Base-by-base conservation (phyloP, 768 basidiomycete species). In the Mycena olivaceomarginata region DNA sequence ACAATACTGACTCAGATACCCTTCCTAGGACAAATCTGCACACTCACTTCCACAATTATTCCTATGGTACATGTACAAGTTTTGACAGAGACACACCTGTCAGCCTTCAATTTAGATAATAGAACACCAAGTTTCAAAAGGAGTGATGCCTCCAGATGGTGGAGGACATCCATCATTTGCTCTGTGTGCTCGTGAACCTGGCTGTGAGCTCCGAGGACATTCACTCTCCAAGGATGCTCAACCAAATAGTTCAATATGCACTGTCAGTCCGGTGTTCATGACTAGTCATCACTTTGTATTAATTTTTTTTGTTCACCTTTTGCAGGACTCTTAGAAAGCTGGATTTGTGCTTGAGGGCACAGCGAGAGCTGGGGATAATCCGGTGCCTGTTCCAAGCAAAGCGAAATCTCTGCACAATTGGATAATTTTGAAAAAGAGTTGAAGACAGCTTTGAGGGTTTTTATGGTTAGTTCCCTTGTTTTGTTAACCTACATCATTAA, bases 391-490 rank as follows among this genome's bases (percentile, higher is more conserved):
- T 68, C n/a, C 37, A 68, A 68, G 51, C 67, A 68, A 39, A 68
- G 67, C 22, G 67, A 68, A 56, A 53, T 68, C 18, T 39, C 51
- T 4, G 67, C 48, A 8, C 67, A 68, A 41, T 40, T 68, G 48
- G 67, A 56, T 16, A 15, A 4, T 10, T 68, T 46, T 40, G 67
- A 68, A 22, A 11, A 11, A n/a, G 31, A 56, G 22, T 25, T 68
- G 7, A 68, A 56, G 22, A 13, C 37, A 9, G 67, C 67, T 16
- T 56, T 25, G 51, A 16, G 39, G 20, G n/a, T n/a, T n/a, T n/a
- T n/a, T n/a, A n/a, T n/a, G n/a, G n/a, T n/a, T n/a, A n/a, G n/a
- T n/a, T n/a, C n/a, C n/a, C n/a, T n/a, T n/a, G n/a, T n/a, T n/a
- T n/a, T 1, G 5, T 7, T 6, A 20, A 39, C 25, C 8, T 15